Evolutionary conservation across 2,329 filamentous ascomycete genomes (phyloP).

Genomic region (Colletotrichum tropicicola): DNA sequence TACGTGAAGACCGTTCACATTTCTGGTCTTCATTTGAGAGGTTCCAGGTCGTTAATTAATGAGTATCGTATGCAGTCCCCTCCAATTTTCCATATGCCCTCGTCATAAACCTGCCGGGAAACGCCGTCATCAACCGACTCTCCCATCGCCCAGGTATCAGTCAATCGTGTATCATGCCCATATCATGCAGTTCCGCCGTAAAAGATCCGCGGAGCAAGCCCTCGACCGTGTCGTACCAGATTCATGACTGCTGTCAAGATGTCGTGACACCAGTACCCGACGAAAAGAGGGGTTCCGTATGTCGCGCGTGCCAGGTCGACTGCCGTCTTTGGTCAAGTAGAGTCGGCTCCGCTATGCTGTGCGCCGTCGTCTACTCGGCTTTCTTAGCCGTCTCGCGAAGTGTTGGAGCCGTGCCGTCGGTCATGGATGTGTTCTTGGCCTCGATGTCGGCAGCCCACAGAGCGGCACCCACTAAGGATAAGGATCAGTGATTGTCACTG

Average conservation of each 20-base stretch:
- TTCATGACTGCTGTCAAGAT: slow-evolving; percentile 18
- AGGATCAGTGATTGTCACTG: slow-evolving; percentile 31
- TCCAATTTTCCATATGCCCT: neutral
- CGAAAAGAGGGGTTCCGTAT: neutral
- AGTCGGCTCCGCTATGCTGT: neutral
- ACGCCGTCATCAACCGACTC: neutral
- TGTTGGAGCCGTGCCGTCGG: slow-evolving; percentile 57
- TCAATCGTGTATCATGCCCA: neutral
- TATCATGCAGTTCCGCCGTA: neutral
- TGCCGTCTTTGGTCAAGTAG: neutral
- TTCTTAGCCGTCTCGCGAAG: slow-evolving; percentile 60
- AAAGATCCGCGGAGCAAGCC: neutral
- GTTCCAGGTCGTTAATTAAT: neutral
- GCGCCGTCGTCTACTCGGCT: slow-evolving; percentile 46
- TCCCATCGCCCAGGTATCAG: neutral
- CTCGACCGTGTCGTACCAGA: neutral
- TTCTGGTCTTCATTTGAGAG: neutral
- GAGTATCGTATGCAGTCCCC: neutral
- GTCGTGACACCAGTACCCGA: slow-evolving; percentile 12
- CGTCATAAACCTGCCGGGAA: neutral
- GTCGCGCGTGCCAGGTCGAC: neutral
- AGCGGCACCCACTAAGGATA: slow-evolving; percentile 77
- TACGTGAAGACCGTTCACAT: neutral
- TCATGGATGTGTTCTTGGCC: slow-evolving; percentile 58
- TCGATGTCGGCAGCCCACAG: slow-evolving; percentile 95